Percentiles rank a stretch among this genome's conserved stretches.
Conservation (phyloP, 2,329 filamentous ascomycete species). For the Trichoderma cornu-damae region DNA sequence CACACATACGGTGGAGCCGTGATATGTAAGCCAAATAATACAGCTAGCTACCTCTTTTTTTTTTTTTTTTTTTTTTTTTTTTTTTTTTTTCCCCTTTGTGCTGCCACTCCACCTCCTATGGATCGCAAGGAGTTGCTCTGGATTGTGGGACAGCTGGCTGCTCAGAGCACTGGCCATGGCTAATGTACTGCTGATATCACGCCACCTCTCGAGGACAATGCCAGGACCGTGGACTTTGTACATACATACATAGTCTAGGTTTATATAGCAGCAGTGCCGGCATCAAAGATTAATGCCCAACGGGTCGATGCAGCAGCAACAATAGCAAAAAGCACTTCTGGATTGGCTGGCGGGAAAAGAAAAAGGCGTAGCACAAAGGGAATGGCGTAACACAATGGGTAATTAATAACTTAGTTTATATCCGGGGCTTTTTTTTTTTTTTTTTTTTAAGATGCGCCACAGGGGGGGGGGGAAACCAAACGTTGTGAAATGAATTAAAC, state of each 20-base stretch:
- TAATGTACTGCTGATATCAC: too few relatives aligned
- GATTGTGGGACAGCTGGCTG: too few relatives aligned
- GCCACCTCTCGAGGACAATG: too few relatives aligned
- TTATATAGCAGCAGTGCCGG: not conserved
- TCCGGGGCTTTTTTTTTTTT: not conserved
- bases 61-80: too few relatives aligned
- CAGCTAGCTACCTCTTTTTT: too few relatives aligned
- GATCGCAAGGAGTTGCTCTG: too few relatives aligned
- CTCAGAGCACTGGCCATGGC: too few relatives aligned
- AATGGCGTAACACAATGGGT: too few relatives aligned
- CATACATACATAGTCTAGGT: too few relatives aligned
- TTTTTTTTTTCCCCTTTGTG: not conserved
- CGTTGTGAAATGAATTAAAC: constrained; percentile 2
- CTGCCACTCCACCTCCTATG: too few relatives aligned
- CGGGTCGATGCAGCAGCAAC: constrained; percentile 7
- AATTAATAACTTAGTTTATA: not conserved
- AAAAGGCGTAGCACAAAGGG: not conserved
- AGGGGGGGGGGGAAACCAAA: too few relatives aligned
- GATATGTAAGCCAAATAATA: not conserved
- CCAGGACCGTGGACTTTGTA: too few relatives aligned
- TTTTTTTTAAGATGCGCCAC: not conserved
- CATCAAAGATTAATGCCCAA: constrained; percentile 15
- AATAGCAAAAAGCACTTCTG: not conserved
- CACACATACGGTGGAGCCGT: not conserved
- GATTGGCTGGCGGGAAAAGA: not conserved